Percentiles rank a stretch among this genome's conserved stretches.
Evolutionary conservation across 495 filamentous ascomycete genomes (phyloP).

Genomic region (Pseudoneurospora amorphoporcata): DNA sequence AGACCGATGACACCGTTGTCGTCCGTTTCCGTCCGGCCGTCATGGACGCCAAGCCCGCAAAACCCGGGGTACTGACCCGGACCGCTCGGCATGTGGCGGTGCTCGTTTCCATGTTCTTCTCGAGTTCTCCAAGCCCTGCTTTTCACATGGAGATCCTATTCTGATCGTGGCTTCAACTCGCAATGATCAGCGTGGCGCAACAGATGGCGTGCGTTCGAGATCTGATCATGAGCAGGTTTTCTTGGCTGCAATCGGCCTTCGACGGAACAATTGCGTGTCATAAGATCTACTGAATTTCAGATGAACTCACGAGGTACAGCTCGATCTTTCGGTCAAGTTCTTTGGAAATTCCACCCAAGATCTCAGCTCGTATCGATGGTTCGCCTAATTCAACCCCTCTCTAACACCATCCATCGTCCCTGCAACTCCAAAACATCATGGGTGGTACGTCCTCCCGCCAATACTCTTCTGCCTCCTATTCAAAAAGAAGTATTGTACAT

Average conservation of each 20-base stretch:
- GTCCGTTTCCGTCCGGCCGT: neutral
- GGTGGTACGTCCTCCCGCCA: conserved; percentile 6
- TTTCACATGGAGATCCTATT: neutral
- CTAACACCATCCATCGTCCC: neutral
- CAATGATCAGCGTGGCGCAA: neutral
- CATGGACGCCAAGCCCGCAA: neutral
- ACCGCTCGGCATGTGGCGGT: neutral
- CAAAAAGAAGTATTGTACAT: conserved; percentile 16
- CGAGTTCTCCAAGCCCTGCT: neutral
- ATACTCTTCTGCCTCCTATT: conserved; percentile 12
- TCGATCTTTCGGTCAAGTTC: neutral
- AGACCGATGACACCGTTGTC: neutral
- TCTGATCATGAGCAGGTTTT: neutral
- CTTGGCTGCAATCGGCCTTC: neutral
- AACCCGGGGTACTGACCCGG: neutral
- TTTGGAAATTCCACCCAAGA: neutral
- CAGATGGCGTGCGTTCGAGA: neutral
- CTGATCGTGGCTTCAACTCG: neutral
- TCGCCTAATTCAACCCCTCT: neutral
- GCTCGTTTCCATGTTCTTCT: neutral
- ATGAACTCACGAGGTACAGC: neutral
- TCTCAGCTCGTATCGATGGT: neutral
- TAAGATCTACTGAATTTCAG: neutral
- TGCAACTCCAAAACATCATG: neutral
- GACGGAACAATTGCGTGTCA: neutral